phyloP scores from a whole-genome alignment of 2,329 filamentous ascomycete species.

The Cytospora schulzeri region DNA sequence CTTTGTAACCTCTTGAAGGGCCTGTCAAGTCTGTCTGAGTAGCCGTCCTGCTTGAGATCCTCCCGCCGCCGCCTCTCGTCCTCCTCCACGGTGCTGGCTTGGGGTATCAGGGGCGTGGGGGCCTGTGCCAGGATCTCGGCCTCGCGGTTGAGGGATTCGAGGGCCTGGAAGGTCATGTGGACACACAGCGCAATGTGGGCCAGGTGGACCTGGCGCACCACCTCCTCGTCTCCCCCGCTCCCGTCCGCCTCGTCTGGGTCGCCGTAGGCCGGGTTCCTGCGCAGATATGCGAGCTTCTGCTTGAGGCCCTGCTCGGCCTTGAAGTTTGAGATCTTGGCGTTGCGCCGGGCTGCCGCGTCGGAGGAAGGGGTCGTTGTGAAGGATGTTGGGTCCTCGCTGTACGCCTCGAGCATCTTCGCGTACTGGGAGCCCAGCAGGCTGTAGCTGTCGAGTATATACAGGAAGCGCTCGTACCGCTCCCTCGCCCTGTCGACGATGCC shows the following conservation, averaged over 20 bases:
- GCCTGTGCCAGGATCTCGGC: slow-evolving; percentile 78
- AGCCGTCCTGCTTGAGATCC: slow-evolving; percentile 42
- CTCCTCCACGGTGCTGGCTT: slow-evolving; percentile 49
- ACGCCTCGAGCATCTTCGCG: slow-evolving; percentile 70
- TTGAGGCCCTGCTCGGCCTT: slow-evolving; percentile 84
- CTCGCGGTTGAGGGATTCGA: slow-evolving; percentile 88
- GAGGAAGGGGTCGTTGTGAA: slow-evolving; percentile 71
- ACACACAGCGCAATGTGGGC: slow-evolving; percentile 72
- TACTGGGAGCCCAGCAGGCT: slow-evolving; percentile 67
- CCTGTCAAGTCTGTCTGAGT: slow-evolving; percentile 74
- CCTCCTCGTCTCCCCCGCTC: slow-evolving; percentile 77
- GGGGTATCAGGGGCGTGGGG: slow-evolving; percentile 53
- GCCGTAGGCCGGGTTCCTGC: slow-evolving; percentile 56
- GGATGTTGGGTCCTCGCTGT: slow-evolving; percentile 68
- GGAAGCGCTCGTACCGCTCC: slow-evolving; percentile 74
- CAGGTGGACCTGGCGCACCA: slow-evolving; percentile 77
- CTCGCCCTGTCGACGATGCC: slow-evolving; percentile 64
- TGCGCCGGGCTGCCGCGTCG: slow-evolving; percentile 67
- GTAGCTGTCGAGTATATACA: slow-evolving; percentile 78
- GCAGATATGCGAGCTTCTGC: slow-evolving; percentile 69
- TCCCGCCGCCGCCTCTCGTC: slow-evolving; percentile 44
- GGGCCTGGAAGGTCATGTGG: slow-evolving; percentile 79
- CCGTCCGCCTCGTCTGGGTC: slow-evolving; percentile 55
- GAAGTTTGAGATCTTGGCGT: slow-evolving; percentile 84
- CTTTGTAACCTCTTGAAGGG: slow-evolving; percentile 54